Evolutionary conservation across 352 stramenopile genomes (phyloP).

Genomic region (Phytophthora capsici): DNA sequence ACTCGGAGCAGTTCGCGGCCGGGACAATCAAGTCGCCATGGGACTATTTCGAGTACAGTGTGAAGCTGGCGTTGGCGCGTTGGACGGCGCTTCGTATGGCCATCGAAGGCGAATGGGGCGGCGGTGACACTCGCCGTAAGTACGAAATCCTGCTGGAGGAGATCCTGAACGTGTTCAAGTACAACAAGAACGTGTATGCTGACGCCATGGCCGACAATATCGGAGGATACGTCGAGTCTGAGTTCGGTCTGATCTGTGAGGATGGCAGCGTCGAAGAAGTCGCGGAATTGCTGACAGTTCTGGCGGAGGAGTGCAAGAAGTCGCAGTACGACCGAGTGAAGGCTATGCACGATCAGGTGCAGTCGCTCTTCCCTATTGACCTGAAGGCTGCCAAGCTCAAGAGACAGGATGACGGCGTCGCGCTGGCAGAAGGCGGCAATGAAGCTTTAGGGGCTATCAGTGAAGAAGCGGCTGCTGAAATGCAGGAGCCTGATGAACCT

Average conservation of each 20-base stretch:
- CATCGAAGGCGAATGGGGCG: constrained; percentile 84
- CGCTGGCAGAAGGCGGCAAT: constrained; percentile 14
- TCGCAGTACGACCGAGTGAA: constrained; percentile 75
- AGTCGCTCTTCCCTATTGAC: constrained; percentile 79
- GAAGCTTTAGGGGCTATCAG: constrained; percentile 35
- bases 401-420: constrained; percentile 41
- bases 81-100: constrained; percentile 89
- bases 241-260: constrained; percentile 84
- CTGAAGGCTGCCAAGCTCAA: constrained; percentile 80
- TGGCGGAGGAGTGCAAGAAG: constrained; percentile 82
- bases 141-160: constrained; percentile 84
- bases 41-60: constrained; percentile 86
- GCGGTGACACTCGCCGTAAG: constrained; percentile 81
- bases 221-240: constrained; percentile 69
- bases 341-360: constrained; percentile 73
- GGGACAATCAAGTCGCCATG: constrained; percentile 76
- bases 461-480: constrained; percentile 33
- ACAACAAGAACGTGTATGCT: constrained; percentile 70
- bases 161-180: constrained; percentile 84
- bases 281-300: constrained; percentile 61
- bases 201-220: constrained; percentile 81
- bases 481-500: constrained; percentile 32
- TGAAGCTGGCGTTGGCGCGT: constrained; percentile 76
- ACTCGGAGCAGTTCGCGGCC: constrained; percentile 56
- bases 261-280: constrained; percentile 81